phyloP scores from a whole-genome alignment of 805 yeast species.

The Teunomyces pallodes region DNA sequence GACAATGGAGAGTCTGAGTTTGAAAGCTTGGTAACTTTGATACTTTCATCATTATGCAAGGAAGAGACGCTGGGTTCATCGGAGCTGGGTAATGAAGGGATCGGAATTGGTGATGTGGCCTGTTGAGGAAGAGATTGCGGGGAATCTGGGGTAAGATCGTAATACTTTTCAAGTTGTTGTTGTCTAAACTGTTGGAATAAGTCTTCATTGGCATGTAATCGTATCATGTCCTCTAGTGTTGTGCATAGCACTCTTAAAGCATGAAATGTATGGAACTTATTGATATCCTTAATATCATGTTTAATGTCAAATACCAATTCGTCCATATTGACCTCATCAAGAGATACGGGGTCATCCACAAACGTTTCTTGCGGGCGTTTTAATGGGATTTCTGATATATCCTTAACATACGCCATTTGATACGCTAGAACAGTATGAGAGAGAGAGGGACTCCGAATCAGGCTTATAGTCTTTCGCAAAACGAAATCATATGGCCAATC shows the following conservation, averaged over 20 bases:
- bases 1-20: conserved; percentile 15
- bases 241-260: conserved; percentile 29
- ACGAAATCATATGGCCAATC: not conserved
- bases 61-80: conserved; percentile 1
- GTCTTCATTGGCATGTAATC: conserved; percentile 24
- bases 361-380: conserved; percentile 39
- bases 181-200: conserved; percentile 22
- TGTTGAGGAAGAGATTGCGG: not conserved
- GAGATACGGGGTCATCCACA: conserved; percentile 35
- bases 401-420: conserved; percentile 3
- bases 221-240: conserved; percentile 32
- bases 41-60: not conserved
- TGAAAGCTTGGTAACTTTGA: conserved; percentile 3
- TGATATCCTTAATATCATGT: conserved; percentile 30
- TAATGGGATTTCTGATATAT: conserved; percentile 32
- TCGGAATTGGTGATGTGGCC: not conserved
- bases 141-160: conserved; percentile 3
- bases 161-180: conserved; percentile 21
- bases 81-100: not conserved
- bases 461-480: no score
- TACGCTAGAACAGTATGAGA: no score
- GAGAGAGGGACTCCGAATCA: no score
- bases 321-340: conserved; percentile 31
- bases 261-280: conserved; percentile 34
- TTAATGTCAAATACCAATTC: conserved; percentile 36